These are phyloP conservation scores for Penicillium sp. DNA, from an alignment of 2,329 filamentous ascomycete genomes.

Conservation along the genomic window DNA sequence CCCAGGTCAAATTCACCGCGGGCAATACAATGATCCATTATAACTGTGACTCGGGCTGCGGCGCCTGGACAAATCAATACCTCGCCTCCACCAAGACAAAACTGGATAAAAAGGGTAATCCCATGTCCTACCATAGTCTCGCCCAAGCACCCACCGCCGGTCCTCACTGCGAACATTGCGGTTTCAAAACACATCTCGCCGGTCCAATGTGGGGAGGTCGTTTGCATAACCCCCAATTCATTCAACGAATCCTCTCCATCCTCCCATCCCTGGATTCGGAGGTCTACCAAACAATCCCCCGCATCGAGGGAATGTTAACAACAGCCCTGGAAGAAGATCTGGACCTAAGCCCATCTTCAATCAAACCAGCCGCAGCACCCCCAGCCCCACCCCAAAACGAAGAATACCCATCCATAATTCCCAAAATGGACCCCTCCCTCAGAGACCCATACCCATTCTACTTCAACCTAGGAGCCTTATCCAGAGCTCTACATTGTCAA, in stretches of 20 bases:
- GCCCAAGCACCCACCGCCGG: conserved; percentile 71
- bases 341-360: conserved; percentile 29
- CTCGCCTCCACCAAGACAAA: conserved; percentile 71
- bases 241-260: conserved; percentile 75
- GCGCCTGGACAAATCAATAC: conserved; percentile 85
- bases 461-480: conserved; percentile 74
- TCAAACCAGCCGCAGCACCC: no score
- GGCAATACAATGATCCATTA: conserved; percentile 93
- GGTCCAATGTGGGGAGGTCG: conserved; percentile 96
- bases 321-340: conserved; percentile 79
- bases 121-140: conserved; percentile 78
- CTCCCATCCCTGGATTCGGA: conserved; percentile 69
- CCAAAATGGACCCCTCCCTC: conserved; percentile 61
- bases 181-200: conserved; percentile 80
- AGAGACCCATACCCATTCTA: conserved; percentile 84
- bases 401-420: conserved; percentile 41
- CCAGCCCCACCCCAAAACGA: conserved; percentile 9
- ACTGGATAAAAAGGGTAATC: conserved; percentile 70
- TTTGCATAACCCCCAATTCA: conserved; percentile 81
- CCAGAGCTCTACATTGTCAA: conserved; percentile 76
- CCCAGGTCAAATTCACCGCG: conserved; percentile 85
- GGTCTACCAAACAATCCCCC: conserved; percentile 76
- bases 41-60: conserved; percentile 87
- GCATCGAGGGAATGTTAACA: conserved; percentile 89
- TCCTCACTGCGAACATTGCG: conserved; percentile 78